Evolutionary conservation across 345 rosid genomes (phyloP), one percentile per base, ranked within the genome.

Genomic region (Reutealis trisperma): DNA sequence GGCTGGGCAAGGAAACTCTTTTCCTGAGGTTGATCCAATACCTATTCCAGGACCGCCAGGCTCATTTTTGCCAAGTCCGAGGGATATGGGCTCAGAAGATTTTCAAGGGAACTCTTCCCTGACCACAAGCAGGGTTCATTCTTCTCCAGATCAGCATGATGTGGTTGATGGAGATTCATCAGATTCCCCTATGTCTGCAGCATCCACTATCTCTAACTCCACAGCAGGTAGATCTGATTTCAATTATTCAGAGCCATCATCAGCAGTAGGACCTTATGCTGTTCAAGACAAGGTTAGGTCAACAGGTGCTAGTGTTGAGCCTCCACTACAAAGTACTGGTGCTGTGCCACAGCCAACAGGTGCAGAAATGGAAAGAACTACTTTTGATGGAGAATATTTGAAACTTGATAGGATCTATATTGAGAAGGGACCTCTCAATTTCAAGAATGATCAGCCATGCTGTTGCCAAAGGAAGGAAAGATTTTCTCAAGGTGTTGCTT

Each of bases 21-120:
- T 88, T 77, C 88, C 86, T 44, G 98, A 91, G 81, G 93, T 95
- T 77, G 99, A 95, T 84, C 92, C 94, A 10, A 95, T 95, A 80
- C 97, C 93, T 45, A 95, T 95, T 65, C 99, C 99, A 16, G 99
- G 99, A 60, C 99, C 99, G 67, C 99, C 99, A 0, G 99, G 99
- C 5, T 95, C 99, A 24, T 93, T 92, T 86, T 85, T 95, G 85
- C 98, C 99, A 0, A 95, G 99, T 83, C 99, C 99, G 45, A 83
- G 97, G 55, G 98, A 88, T 78, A 86, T 91, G 92, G 85, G 92
- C 44, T 91, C 91, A 0, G 99, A 93, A 72, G 99, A 96, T 71
- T 90, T 89, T 84, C 94, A 87, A 84, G 98, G 96, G 62, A 96
- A 92, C 84, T 93, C 99, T 4, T 96, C 99, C 4, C 79, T 91